Conservation (phyloP, 306 rosid genomes). For the Prunus davidiana region DNA sequence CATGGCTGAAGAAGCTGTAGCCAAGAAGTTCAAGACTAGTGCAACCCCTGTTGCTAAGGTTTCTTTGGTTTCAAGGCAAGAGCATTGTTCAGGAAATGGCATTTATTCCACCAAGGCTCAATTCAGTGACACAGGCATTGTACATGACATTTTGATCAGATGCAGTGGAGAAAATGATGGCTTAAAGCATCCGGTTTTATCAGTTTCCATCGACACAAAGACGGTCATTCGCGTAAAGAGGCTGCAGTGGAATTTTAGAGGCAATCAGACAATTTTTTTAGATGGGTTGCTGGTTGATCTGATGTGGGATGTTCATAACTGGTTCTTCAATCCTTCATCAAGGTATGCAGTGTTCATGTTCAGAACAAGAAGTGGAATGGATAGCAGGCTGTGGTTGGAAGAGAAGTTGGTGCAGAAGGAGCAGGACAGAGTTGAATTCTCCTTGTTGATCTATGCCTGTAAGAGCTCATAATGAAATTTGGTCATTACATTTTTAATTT, state of each 20-base stretch:
- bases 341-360: slow-evolving; percentile 82
- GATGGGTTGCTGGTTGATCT: slow-evolving; percentile 91
- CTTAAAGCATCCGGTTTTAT: slow-evolving; percentile 41
- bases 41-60: slow-evolving; percentile 23
- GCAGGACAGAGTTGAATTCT: slow-evolving; percentile 54
- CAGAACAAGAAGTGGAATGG: slow-evolving; percentile 79
- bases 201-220: slow-evolving; percentile 69
- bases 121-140: slow-evolving; percentile 59
- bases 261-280: slow-evolving; percentile 79
- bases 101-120: slow-evolving; percentile 64
- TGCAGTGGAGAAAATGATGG: slow-evolving; percentile 62
- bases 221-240: slow-evolving; percentile 80
- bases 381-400: slow-evolving; percentile 83
- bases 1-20: slow-evolving; percentile 35
- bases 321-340: slow-evolving; percentile 67
- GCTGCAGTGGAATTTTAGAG: slow-evolving; percentile 91
- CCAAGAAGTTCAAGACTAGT: slow-evolving; percentile 40
- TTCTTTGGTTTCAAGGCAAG: slow-evolving; percentile 55
- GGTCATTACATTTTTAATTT: neutral
- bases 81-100: slow-evolving; percentile 61
- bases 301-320: slow-evolving; percentile 93
- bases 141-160: slow-evolving; percentile 66
- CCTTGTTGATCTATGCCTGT: slow-evolving; percentile 88
- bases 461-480: slow-evolving; percentile 47
- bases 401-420: slow-evolving; percentile 57